Base-by-base conservation (phyloP, 129 eudicot genomes). In the Flaveria robusta region DNA sequence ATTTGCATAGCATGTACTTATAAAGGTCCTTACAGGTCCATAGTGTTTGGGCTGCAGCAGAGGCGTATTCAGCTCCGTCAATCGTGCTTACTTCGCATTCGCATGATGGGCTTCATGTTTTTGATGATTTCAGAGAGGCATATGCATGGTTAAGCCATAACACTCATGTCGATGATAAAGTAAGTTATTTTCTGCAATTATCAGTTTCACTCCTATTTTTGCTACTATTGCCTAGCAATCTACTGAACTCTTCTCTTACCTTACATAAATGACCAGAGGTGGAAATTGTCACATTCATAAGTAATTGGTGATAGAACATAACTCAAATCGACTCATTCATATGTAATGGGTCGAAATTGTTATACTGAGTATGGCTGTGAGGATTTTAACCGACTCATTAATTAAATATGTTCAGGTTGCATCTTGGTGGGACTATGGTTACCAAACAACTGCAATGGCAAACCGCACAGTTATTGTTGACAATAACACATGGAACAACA, bases 361-460 rank as follows among this genome's bases (percentile, higher is more conserved):
- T 65, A 71, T 16, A 27, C 62, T 71, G 43, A 27, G 64, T 37
- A 51, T 49, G 23, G 23, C 7, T 27, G 37, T 31, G 74, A 11
- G 15, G 27, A 24, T 59, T 24, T 59, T 23, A 23, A 23, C 39
- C 10, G n/a, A 59, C 9, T 59, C 26, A 16, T 66, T 63, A 24
- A 41, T 55, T 79, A 24, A 39, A 39, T 79, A 13, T 78, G 10
- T 83, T 65, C 80, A 95, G 99, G 99, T 95, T 78, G 99, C 99
- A 77, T 95, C 99, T 69, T 95, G 99, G 99, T 95, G 97, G 99
- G 99, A 95, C 77, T 95, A 95, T 66, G 99, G 99, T 62, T 95
- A 95, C 85, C 99, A 95, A 82, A 95, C 99, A 68, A 95, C 99
- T 75, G 99, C 99, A 31, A 95, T 95, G 99, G 99, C 99, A n/a